phyloP scores from a whole-genome alignment of 441 rosid genomes.

The Breynia disticha region DNA sequence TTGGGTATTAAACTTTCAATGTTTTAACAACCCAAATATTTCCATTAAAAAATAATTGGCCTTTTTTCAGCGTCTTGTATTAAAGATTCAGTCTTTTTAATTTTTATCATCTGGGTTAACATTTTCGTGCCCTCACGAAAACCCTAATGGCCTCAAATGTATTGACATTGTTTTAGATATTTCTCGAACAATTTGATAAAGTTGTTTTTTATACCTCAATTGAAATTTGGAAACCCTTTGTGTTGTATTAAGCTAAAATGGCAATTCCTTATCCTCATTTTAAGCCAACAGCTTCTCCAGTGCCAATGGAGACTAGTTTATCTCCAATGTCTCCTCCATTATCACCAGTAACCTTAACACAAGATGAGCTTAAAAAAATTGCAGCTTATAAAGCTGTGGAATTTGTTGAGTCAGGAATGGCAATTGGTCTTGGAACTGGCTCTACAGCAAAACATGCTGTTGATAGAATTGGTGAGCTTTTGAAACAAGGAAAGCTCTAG shows the following conservation, averaged over 20 bases:
- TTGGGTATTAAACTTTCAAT: no score
- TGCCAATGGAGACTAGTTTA: neutral
- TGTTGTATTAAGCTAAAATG: constrained; percentile 2
- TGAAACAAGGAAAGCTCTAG: constrained; percentile 50
- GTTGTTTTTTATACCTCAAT: neutral
- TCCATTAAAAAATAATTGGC: neutral
- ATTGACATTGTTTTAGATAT: neutral
- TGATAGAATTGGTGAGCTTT: constrained; percentile 70
- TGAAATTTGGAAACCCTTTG: constrained; percentile 2
- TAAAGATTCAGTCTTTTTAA: neutral
- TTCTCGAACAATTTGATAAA: neutral
- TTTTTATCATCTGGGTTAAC: constrained; percentile 1
- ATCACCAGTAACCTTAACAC: constrained; percentile 36
- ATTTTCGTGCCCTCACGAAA: neutral
- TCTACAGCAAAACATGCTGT: constrained; percentile 94
- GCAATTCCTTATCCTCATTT: constrained; percentile 17
- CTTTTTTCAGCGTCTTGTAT: neutral
- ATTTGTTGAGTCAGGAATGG: constrained; percentile 88
- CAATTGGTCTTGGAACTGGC: constrained; percentile 91
- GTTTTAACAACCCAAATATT: neutral
- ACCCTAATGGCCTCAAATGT: neutral
- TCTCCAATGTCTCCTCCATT: neutral
- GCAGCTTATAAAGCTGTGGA: constrained; percentile 95
- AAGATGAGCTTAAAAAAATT: constrained; percentile 73
- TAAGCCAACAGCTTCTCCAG: constrained; percentile 5